Base-by-base conservation (phyloP, 129 eudicot genomes). In the Scalesia atractyloides region DNA sequence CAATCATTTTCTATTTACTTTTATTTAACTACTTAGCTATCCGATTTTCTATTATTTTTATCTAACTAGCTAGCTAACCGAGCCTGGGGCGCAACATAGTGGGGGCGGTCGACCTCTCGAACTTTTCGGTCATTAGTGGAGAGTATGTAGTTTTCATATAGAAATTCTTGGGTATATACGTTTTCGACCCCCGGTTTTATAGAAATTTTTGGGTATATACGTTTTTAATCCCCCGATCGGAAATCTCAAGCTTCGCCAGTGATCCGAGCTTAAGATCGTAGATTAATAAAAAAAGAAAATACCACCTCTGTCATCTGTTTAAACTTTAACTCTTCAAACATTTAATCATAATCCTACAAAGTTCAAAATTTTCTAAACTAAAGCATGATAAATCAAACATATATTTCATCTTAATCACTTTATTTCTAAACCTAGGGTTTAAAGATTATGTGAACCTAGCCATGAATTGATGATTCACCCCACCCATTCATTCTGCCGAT, bases 381-480 rank as follows among this genome's bases (percentile, higher is more conserved):
- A 15, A 51, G 7, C 1, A 15, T 15, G 0, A 51, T 51, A 7
- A 53, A 0, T 53, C 13, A 7, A 5, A 17, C 24, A 17, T 53
- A 7, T 8, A 7, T 9, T 5, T 5, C 13, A 54, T 54, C 10
- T 18, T 9, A 54, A 54, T 4, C 1, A 5, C 12, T 18, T 54
- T 9, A 54, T 54, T 7, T 54, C 30, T 0, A 54, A 54, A 4
- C 24, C 1, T 16, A 54, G 34, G 36, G 65, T 33, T 58, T 19
- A 51, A 5, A 70, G 76, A 75, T 86, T 64, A 78, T 66, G 72
- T 78, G 91, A 86, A 86, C 84, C 79, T 83, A 72, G 83, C 36
- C 90, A 3, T 64, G 26, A 75, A 86, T 72, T 73, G 72, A 72
- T 82, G 66, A 65, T 76, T 69, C 77, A 46, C 60, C 63, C 69